Evolutionary conservation across 176 grass and related monocot species (phyloP), one percentile per base, ranked within the genome.

Genomic region (Cenchrus purpureus): DNA sequence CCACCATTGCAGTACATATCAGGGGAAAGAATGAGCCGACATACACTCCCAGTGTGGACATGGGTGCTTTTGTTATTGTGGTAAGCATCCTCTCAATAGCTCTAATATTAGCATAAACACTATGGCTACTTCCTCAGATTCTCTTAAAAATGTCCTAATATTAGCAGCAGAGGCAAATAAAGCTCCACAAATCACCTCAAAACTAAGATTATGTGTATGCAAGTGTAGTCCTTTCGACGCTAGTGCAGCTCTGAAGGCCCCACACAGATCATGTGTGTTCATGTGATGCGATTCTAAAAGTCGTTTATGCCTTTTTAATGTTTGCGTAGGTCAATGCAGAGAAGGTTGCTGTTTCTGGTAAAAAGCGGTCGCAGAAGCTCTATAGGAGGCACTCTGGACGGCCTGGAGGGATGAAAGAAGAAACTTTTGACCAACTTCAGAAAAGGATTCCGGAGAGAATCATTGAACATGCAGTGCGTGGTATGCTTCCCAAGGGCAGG

Each of bases 11-110:
- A 50, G 94, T 96, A 81, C 91, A 99, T 56, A 99, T 99, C 52
- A 96, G 97, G 88, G 97, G 97, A 72, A 99, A 99, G 80, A 99
- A 96, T 88, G 90, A 91, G 76, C 88, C 91, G 66, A 99, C 97
- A 12, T 99, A 92, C 79, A 99, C 97, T 73, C 97, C 97, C 72
- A 96, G 93, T 84, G 91, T 99, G 77, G 97, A 99, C 81, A 99
- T 99, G 97, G 97, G 97, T 65, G 91, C 97, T 72, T 99, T 94
- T 84, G 97, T 99, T 75, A 81, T 99, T 88, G 97, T 99, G 97
- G 97, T 99, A 96, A 76, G 83, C 85, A 78, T 83, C 54, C 61
- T 75, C 17, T 1, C 53, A 57, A 34, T 56, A 55, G 15, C 65
- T 70, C 42, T 37, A 20, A 13, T 42, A 19, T 25, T 86, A 19